Conservation (phyloP, 1,139 yeast genomes). For the Taphrina communis region DNA sequence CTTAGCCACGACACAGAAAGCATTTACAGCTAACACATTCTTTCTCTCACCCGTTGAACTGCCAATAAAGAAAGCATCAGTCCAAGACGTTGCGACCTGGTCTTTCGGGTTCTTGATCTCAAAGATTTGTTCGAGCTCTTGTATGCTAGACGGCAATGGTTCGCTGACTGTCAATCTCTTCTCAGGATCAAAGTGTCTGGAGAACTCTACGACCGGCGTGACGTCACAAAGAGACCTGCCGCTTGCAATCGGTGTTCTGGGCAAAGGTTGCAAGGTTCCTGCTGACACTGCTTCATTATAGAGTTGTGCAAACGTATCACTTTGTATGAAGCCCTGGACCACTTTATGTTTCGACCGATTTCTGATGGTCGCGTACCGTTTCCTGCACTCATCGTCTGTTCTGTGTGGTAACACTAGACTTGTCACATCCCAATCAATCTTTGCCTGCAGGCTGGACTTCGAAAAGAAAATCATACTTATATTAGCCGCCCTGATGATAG, state of each 20-base stretch:
- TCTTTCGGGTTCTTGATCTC: not conserved
- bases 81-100: not conserved
- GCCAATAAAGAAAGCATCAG: conserved; percentile 2
- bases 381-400: not conserved
- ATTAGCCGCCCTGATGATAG: conserved; percentile 17
- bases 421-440: conserved; percentile 27
- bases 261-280: conserved; percentile 14
- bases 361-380: conserved; percentile 15
- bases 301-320: conserved; percentile 12
- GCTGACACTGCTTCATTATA: conserved; percentile 29
- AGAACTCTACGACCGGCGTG: conserved; percentile 16
- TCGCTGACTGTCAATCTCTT: not conserved
- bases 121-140: conserved; percentile 1
- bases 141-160: not conserved
- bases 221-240: conserved; percentile 1
- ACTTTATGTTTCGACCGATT: not conserved
- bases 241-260: not conserved
- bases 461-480: conserved; percentile 26
- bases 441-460: not conserved
- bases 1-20: conserved; percentile 13
- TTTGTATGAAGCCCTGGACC: conserved; percentile 4
- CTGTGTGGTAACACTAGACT: not conserved
- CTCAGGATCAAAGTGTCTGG: conserved; percentile 22
- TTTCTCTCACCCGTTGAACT: not conserved
- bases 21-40: not conserved